These are phyloP conservation scores for Debaryomyces psychrophilus DNA, from an alignment of 1,139 yeast species.

Conservation along the genomic window DNA sequence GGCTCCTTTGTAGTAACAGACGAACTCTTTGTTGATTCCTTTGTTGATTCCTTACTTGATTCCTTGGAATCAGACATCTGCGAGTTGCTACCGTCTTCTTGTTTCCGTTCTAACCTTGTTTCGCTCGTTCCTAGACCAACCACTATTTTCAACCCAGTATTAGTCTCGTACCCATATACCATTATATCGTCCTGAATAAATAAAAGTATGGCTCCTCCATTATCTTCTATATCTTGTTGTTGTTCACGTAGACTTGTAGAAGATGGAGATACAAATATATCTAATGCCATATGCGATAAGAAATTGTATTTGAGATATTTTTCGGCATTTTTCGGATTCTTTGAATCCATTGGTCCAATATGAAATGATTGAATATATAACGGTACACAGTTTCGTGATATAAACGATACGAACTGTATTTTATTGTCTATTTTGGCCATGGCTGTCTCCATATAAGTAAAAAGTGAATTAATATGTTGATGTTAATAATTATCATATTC, in stretches of 20 bases:
- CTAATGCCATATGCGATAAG: slow-evolving; percentile 68
- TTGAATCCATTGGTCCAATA: slow-evolving; percentile 18
- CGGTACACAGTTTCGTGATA: slow-evolving; percentile 60
- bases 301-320: slow-evolving; percentile 61
- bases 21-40: slow-evolving; percentile 12
- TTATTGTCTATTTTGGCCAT: slow-evolving; percentile 14
- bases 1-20: slow-evolving; percentile 11
- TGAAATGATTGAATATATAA: slow-evolving; percentile 60
- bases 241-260: slow-evolving; percentile 43
- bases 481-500: slow-evolving; percentile 1
- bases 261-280: slow-evolving; percentile 60
- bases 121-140: slow-evolving; percentile 27
- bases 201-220: slow-evolving; percentile 42
- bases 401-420: slow-evolving; percentile 52
- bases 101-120: neutral
- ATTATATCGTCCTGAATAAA: slow-evolving; percentile 64
- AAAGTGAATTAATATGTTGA: neutral
- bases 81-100: slow-evolving; percentile 6
- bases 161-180: slow-evolving; percentile 65
- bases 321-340: slow-evolving; percentile 35
- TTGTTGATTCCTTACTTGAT: neutral
- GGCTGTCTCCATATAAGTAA: neutral
- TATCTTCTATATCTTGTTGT: slow-evolving; percentile 34
- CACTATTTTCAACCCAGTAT: slow-evolving; percentile 61
- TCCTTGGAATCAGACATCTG: neutral